Evolutionary conservation across 495 filamentous ascomycete species (phyloP).

Genomic region (Xylaria longipes): DNA sequence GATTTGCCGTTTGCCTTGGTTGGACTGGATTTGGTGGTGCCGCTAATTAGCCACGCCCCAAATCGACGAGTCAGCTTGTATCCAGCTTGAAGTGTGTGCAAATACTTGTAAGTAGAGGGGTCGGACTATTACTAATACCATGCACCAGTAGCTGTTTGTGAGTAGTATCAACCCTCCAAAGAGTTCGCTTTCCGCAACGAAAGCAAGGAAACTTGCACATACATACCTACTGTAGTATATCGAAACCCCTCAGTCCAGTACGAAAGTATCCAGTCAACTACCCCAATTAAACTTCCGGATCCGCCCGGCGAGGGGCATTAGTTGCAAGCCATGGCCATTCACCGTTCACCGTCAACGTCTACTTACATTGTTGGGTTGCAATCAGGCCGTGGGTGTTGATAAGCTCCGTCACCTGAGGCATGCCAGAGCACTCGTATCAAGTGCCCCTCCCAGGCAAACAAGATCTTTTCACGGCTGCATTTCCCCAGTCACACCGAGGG

Average conservation of each 20-base stretch:
- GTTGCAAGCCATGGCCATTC: neutral
- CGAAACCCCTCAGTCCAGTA: neutral
- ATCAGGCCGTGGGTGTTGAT: conserved; percentile 11
- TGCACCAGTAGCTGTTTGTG: neutral
- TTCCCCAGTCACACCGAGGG: conserved; percentile 23
- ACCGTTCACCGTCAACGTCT: conserved; percentile 2
- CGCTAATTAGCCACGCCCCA: conserved; percentile 5
- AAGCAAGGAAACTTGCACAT: conserved; percentile 9
- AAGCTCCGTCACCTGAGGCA: conserved; percentile 24
- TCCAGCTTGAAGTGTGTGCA: neutral
- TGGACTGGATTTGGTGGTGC: neutral
- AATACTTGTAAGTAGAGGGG: neutral
- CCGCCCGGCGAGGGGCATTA: conserved; percentile 17
- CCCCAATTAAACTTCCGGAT: conserved; percentile 10
- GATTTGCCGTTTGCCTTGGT: neutral
- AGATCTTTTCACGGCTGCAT: conserved; percentile 6
- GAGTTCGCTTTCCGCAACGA: conserved; percentile 1
- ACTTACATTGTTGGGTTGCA: conserved; percentile 11
- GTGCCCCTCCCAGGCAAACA: conserved; percentile 21
- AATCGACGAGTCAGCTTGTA: neutral
- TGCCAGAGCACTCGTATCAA: conserved; percentile 18
- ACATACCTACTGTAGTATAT: neutral
- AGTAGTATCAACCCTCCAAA: conserved; percentile 3
- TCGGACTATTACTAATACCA: neutral
- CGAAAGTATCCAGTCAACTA: neutral